Conservation (phyloP, 441 rosid genomes). For the Lepidium campestre region DNA sequence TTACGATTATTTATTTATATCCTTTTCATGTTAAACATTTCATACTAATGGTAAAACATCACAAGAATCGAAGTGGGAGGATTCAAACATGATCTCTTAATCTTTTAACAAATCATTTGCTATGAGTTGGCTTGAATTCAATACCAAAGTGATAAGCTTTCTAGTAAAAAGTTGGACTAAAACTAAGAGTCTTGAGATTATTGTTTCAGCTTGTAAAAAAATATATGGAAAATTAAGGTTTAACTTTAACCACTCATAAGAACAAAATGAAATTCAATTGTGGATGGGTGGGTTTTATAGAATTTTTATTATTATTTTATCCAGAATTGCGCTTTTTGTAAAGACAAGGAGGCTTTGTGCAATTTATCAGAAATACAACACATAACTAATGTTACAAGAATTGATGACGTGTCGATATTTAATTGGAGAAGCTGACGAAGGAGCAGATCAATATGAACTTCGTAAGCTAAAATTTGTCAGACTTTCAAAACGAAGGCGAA, state of each 20-base stretch:
- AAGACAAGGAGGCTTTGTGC: neutral
- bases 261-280: neutral
- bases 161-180: no score
- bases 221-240: no score
- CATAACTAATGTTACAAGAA: neutral
- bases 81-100: no score
- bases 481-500: neutral
- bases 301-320: neutral
- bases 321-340: neutral
- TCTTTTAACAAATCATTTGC: no score
- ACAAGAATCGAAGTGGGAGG: no score
- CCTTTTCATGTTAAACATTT: no score
- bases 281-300: neutral
- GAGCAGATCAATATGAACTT: neutral
- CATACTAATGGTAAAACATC: no score
- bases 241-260: neutral
- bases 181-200: no score
- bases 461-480: neutral
- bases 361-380: neutral
- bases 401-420: conserved; percentile 6
- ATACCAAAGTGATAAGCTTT: no score
- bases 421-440: conserved; percentile 21
- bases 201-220: no score
- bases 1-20: no score
- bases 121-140: no score